phyloP scores from a whole-genome alignment of 139 green algal species.

The Astrephomene gubernaculifera region DNA sequence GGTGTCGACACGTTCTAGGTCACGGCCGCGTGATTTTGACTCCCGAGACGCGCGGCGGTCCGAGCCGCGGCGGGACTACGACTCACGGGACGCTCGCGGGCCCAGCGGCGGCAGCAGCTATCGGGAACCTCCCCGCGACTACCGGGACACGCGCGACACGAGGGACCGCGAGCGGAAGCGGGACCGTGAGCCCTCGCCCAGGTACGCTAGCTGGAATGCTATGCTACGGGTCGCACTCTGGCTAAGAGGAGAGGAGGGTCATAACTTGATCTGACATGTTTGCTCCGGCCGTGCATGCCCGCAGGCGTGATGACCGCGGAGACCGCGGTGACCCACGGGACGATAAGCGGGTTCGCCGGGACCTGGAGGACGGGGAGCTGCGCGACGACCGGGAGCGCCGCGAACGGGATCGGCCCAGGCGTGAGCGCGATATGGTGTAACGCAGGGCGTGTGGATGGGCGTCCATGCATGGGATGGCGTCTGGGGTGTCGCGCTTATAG shows the following conservation, averaged over 20 bases:
- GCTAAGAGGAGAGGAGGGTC: no score
- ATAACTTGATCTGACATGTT: no score
- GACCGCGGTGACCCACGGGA: background rate
- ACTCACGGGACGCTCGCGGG: constrained; percentile 30
- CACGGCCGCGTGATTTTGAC: background rate
- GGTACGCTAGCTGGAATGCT: background rate
- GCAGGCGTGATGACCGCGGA: constrained; percentile 15
- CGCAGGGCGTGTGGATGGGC: no score
- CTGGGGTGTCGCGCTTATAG: no score
- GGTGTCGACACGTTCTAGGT: no score
- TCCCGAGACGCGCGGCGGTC: background rate
- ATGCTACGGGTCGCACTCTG: no score
- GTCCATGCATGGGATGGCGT: no score
- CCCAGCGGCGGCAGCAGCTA: constrained; percentile 17
- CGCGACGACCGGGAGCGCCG: constrained; percentile 27
- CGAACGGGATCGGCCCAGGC: constrained; percentile 13
- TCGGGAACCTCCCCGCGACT: constrained; percentile 30
- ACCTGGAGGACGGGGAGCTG: constrained; percentile 41
- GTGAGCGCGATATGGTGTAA: constrained; percentile 36
- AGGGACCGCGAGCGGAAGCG: constrained; percentile 45
- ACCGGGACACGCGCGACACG: constrained; percentile 29
- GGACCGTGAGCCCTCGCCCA: constrained; percentile 36
- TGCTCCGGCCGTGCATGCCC: no score
- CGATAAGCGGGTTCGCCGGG: constrained; percentile 25
- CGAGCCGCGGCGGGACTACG: constrained; percentile 21